Conservation (phyloP, 1,284 basidiomycete species). For the Pulchroboletus neoregius region DNA sequence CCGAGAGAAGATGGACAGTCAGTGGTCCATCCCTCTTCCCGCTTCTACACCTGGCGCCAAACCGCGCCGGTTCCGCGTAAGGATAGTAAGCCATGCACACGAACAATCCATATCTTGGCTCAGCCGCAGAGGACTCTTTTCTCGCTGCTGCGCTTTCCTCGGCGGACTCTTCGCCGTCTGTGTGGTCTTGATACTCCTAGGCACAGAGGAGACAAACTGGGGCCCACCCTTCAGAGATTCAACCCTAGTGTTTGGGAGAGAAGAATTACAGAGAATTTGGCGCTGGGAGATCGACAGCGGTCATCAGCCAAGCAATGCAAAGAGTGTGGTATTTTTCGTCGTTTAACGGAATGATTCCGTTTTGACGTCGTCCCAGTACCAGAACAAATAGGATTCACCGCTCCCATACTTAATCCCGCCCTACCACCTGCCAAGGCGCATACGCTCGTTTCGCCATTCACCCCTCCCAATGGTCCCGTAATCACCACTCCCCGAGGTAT, state of each 20-base stretch:
- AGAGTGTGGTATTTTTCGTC: constrained; percentile 47
- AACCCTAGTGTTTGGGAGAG: constrained; percentile 68
- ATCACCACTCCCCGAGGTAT: constrained; percentile 50
- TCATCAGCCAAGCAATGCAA: constrained; percentile 76
- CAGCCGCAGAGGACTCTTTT: constrained; percentile 49
- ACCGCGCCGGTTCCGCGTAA: constrained; percentile 45
- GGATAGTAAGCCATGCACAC: constrained; percentile 50
- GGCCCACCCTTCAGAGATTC: constrained; percentile 59
- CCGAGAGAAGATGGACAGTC: constrained; percentile 55
- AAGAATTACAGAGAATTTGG: constrained; percentile 84
- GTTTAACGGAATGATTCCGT: neutral
- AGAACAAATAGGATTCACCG: constrained; percentile 55
- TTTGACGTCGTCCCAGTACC: constrained; percentile 50
- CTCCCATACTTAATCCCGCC: constrained; percentile 61
- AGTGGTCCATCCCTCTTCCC: constrained; percentile 53
- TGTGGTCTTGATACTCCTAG: constrained; percentile 52
- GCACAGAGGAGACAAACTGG: constrained; percentile 56
- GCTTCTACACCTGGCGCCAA: constrained; percentile 39
- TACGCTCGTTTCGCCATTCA: constrained; percentile 40
- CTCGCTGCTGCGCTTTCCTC: constrained; percentile 47
- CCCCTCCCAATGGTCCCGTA: constrained; percentile 36
- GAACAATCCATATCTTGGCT: constrained; percentile 51
- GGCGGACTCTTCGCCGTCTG: constrained; percentile 49
- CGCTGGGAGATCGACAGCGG: constrained; percentile 86
- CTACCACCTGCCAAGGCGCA: constrained; percentile 45